Base-by-base conservation (phyloP, 2,329 filamentous ascomycete genomes). In the Lecanicillium sp. region DNA sequence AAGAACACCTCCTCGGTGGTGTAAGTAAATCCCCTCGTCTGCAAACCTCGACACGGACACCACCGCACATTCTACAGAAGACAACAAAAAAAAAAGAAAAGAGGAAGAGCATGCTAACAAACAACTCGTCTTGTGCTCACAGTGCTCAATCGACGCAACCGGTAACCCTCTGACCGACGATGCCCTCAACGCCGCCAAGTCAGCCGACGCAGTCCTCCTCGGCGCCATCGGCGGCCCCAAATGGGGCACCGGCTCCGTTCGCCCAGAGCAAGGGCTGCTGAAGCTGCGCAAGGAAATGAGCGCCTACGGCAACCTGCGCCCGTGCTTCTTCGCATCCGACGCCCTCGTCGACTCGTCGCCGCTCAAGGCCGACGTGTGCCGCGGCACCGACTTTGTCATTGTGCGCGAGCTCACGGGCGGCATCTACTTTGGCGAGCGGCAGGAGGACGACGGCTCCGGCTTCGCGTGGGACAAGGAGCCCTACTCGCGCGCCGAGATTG, bases 161-260 rank as follows among this genome's bases (percentile, higher is more conserved):
- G 85, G 86, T 51, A 74, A 68, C 20, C 80, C 90, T 20, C 70
- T 96, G 45, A 94, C 88, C 38, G 80, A 92, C 51, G 78, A 83
- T 53, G 86, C 88, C 45, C 83, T 96, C 51, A 67, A 68, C 12
- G 88, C 87, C 27, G 88, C 87, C 49, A 89, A 94, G 63, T 70
- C 74, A 37, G 88, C 89, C 47, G 84, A 95, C 62, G 90, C 89
- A 29, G 83, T 96, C 43, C 80, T 96, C 43, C 80, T 96, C 39
- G 90, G 89, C 50, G 87, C 90, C 51, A 94, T 96, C 55, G 90
- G 90, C 51, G 90, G 90, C n/a, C 90, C 92, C 12, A 63, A 95
- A 86, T 96, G 89, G 87, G 89, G 89, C 45, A 92, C 87, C 22
- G 86, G 85, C 49, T 66, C 79, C 42, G 83, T 95, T 46, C 85